Base-by-base conservation (phyloP, 805 yeast species). In the Scheffersomyces amazonensis region DNA sequence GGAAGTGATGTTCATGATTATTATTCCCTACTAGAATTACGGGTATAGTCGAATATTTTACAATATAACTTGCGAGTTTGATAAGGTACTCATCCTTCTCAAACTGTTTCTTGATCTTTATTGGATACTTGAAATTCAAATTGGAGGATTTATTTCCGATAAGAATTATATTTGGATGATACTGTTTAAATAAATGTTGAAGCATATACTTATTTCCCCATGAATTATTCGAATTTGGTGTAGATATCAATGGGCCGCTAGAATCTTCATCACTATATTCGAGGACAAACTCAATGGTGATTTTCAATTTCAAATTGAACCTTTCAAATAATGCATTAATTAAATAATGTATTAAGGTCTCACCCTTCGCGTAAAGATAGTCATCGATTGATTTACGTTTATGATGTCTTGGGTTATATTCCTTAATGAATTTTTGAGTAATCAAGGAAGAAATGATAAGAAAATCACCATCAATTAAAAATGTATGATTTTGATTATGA, bases 91-190 rank as follows among this genome's bases (percentile, higher is more conserved):
- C 57, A 29, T 56, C 58, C 15, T 47, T 13, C 20, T 16, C 12
- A 16, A 21, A 29, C n/a, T 44, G 22, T 45, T 39, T 39, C 36
- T 52, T 53, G 37, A 60, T 40, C 35, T 60, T 58, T 11, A 57
- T 43, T 1, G 71, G 71, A 42, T 69, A 69, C 46, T 65, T 65
- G 54, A 68, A 69, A 48, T 69, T 69, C 40, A 67, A 50, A 47
- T 63, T 69, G 21, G 67, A 51, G n/a, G 64, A 54, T 36, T 58
- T 62, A 42, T 62, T 68, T 2, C 74, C 72, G 31, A 64, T 39
- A 2, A 68, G 47, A 15, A 69, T 38, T 40, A 69, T 46, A 34
- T 59, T 62, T 2, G 75, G 75, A 39, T 57, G 70, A 46, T 69
- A 69, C 44, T 68, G 75, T 34, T 53, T 52, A 47, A 54, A 65